Conservation (phyloP, 2,329 filamentous ascomycete species). For the Xylaria sp. region DNA sequence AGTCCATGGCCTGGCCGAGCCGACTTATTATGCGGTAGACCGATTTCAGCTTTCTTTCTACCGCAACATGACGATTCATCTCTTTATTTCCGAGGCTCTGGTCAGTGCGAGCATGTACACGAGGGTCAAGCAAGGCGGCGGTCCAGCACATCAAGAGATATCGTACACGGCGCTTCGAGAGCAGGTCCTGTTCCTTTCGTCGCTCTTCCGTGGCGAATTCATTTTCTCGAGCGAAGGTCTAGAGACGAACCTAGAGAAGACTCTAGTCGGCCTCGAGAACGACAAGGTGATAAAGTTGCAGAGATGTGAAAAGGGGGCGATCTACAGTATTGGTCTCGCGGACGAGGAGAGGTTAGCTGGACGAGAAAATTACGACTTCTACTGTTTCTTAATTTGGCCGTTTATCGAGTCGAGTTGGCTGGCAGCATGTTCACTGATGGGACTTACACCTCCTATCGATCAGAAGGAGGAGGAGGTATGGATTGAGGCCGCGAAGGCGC, state of each 20-base stretch:
- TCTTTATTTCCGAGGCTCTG: slow-evolving; percentile 90
- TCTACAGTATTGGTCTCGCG: slow-evolving; percentile 68
- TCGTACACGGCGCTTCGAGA: slow-evolving; percentile 64
- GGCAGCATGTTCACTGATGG: slow-evolving; percentile 80
- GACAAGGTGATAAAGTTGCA: slow-evolving; percentile 71
- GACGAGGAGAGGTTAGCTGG: slow-evolving; percentile 70
- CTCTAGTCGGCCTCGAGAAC: slow-evolving; percentile 67
- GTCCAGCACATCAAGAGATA: slow-evolving; percentile 73
- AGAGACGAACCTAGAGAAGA: slow-evolving; percentile 72
- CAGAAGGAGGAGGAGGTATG: slow-evolving; percentile 62
- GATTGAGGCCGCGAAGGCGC: slow-evolving; percentile 71
- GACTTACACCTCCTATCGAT: slow-evolving; percentile 66
- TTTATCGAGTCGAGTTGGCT: slow-evolving; percentile 96
- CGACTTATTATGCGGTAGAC: slow-evolving; percentile 91
- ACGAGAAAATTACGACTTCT: slow-evolving; percentile 95
- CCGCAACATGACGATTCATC: slow-evolving; percentile 97
- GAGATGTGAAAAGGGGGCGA: slow-evolving; percentile 48
- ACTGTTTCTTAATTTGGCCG: slow-evolving; percentile 97
- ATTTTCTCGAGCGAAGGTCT: slow-evolving; percentile 90
- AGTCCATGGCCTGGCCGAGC: slow-evolving; percentile 74
- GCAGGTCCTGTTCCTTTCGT: slow-evolving; percentile 85
- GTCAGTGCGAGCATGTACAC: slow-evolving; percentile 90
- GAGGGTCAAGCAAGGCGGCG: slow-evolving; percentile 84
- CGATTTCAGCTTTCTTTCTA: slow-evolving; percentile 97
- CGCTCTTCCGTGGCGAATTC: slow-evolving; percentile 92